phyloP scores from a whole-genome alignment of 1,284 basidiomycete genomes.

The Heterobasidion annosum region DNA sequence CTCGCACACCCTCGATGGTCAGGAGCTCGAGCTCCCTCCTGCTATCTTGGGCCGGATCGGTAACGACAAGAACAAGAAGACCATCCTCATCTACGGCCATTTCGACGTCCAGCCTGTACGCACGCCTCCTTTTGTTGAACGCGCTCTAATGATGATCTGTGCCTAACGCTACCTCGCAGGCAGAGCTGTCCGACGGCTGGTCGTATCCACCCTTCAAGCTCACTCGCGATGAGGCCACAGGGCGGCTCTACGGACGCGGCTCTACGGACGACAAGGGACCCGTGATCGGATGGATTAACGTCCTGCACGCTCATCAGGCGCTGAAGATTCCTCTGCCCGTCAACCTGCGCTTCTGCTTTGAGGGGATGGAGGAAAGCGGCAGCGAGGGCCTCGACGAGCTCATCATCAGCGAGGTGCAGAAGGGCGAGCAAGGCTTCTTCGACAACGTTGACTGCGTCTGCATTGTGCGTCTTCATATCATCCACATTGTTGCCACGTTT shows the following conservation, averaged over 20 bases:
- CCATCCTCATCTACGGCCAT: constrained; percentile 87
- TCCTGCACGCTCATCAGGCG: constrained; percentile 80
- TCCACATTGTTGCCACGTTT: neutral
- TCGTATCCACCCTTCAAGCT: constrained; percentile 86
- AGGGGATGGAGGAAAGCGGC: constrained; percentile 98
- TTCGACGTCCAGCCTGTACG: constrained; percentile 80
- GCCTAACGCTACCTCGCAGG: constrained; percentile 25
- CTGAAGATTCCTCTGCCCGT: constrained; percentile 80
- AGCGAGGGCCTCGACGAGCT: constrained; percentile 91
- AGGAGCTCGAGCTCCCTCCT: constrained; percentile 78
- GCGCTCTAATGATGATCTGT: neutral
- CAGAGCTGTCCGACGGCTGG: constrained; percentile 82
- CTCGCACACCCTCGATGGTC: constrained; percentile 73
- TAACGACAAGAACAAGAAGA: constrained; percentile 82
- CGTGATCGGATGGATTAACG: constrained; percentile 91
- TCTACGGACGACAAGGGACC: constrained; percentile 93
- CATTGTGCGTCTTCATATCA: constrained; percentile 55
- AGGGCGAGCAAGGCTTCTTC: constrained; percentile 71
- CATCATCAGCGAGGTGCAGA: constrained; percentile 70
- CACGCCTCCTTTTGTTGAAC: neutral
- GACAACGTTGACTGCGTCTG: constrained; percentile 91
- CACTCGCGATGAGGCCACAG: constrained; percentile 56
- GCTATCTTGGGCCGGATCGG: constrained; percentile 84
- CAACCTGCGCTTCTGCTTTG: constrained; percentile 92
- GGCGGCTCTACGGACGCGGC: constrained; percentile 82